These are phyloP conservation scores for Nemania sp. DNA, from an alignment of 2,329 filamentous ascomycete genomes.

Conservation along the genomic window DNA sequence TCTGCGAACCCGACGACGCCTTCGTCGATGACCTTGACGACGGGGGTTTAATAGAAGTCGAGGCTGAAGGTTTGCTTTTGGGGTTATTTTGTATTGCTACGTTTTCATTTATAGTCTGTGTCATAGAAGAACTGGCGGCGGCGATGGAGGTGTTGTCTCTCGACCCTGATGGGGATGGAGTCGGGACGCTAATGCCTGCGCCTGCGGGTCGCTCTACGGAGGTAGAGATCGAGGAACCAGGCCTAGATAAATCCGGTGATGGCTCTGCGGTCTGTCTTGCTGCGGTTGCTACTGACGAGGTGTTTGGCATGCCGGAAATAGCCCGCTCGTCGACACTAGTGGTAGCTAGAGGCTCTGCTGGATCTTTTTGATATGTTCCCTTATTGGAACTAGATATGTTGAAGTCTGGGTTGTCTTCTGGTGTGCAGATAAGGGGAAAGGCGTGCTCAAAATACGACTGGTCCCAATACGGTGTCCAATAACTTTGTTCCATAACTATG, in stretches of 20 bases:
- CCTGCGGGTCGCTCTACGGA: slow-evolving; percentile 31
- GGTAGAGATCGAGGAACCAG: slow-evolving; percentile 28
- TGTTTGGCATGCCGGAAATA: slow-evolving; percentile 29
- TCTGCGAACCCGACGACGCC: slow-evolving; percentile 42
- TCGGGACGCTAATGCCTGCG: slow-evolving; percentile 26
- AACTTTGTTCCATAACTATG: slow-evolving; percentile 40
- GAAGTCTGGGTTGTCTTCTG: slow-evolving; percentile 32
- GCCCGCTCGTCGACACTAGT: slow-evolving; percentile 37
- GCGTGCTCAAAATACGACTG: slow-evolving; percentile 45
- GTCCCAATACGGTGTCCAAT: slow-evolving; percentile 48
- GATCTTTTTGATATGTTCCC: slow-evolving; percentile 25
- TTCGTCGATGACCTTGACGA: slow-evolving; percentile 43
- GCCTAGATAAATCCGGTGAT: slow-evolving; percentile 32
- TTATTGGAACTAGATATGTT: slow-evolving; percentile 34
- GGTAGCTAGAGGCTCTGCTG: slow-evolving; percentile 34
- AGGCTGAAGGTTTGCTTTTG: slow-evolving; percentile 44
- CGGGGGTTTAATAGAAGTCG: slow-evolving; percentile 48
- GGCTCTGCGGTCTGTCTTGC: slow-evolving; percentile 38
- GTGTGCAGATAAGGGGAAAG: slow-evolving; percentile 41
- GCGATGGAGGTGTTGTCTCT: slow-evolving; percentile 34
- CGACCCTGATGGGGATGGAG: slow-evolving; percentile 34
- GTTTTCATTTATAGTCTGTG: slow-evolving; percentile 38
- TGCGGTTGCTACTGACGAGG: slow-evolving; percentile 35
- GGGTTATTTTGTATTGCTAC: slow-evolving; percentile 34
- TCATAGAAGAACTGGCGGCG: slow-evolving; percentile 36